Evolutionary conservation across 2,329 filamentous ascomycete genomes (phyloP).

Genomic region (Ophiocordyceps camponoti-floridani): DNA sequence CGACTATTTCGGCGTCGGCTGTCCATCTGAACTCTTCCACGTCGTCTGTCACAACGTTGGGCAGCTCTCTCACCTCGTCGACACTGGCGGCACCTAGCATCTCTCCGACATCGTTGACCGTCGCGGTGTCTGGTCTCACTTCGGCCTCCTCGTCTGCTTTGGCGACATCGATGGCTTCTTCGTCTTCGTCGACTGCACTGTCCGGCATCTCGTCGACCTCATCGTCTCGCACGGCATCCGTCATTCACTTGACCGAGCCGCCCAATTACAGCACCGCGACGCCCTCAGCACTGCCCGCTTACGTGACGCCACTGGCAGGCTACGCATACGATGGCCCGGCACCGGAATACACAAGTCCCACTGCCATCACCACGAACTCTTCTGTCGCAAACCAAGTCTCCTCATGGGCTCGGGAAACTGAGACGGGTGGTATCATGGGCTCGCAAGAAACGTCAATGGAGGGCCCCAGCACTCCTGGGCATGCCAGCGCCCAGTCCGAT

Average conservation of each 20-base stretch:
- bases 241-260: not conserved
- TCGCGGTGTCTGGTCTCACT: not conserved
- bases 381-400: not conserved
- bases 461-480: not conserved
- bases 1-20: not conserved
- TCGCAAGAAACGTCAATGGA: not conserved
- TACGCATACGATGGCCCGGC: constrained; percentile 3
- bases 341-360: constrained; percentile 1
- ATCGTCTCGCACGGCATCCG: not conserved
- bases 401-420: not conserved
- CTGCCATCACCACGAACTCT: not conserved
- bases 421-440: not conserved
- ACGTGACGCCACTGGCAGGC: constrained; percentile 3
- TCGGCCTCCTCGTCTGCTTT: not conserved
- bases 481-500: not conserved
- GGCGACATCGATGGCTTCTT: not conserved
- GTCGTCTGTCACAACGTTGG: too few relatives aligned
- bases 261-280: constrained; percentile 1
- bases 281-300: constrained; percentile 2
- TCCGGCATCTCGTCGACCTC: not conserved
- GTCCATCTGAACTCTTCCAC: not conserved
- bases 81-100: too few relatives aligned
- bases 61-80: too few relatives aligned
- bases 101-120: not conserved
- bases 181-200: not conserved